A percentile compares a stretch with the other conserved stretches of the same genome.
phyloP scores from a whole-genome alignment of 805 yeast genomes.

The Kluyveromyces lactis region DNA sequence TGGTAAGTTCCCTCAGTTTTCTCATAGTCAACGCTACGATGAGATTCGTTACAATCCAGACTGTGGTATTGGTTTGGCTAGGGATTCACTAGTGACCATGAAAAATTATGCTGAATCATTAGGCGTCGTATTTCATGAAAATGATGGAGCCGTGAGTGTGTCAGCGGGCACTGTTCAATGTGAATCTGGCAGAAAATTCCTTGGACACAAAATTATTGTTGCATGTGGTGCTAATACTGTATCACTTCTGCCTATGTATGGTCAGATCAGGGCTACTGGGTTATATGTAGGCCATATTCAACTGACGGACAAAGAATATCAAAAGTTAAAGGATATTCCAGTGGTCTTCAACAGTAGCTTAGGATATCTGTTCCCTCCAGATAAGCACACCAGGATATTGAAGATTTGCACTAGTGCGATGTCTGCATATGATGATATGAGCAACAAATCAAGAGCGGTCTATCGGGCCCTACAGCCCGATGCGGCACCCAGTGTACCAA shows the following conservation, averaged over 20 bases:
- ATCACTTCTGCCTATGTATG: slow-evolving; percentile 23
- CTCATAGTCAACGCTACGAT: slow-evolving; percentile 18
- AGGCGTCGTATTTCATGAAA: slow-evolving; percentile 29
- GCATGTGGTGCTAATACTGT: slow-evolving; percentile 34
- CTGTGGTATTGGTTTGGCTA: slow-evolving; percentile 37
- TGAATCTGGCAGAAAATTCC: slow-evolving; percentile 19
- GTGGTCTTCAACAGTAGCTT: slow-evolving; percentile 34
- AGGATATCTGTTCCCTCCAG: slow-evolving; percentile 44
- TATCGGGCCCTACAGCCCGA: slow-evolving; percentile 5
- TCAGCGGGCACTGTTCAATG: slow-evolving; percentile 5
- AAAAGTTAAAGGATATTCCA: slow-evolving; percentile 32
- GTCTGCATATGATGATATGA: slow-evolving; percentile 7
- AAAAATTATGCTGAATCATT: slow-evolving; percentile 20
- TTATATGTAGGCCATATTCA: slow-evolving; percentile 32
- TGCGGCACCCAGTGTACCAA: slow-evolving; percentile 21
- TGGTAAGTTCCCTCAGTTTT: slow-evolving; percentile 20
- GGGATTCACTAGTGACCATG: slow-evolving; percentile 30
- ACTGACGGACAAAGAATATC: slow-evolving; percentile 30
- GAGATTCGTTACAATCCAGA: slow-evolving; percentile 32
- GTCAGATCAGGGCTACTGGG: slow-evolving; percentile 32
- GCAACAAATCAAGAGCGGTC: slow-evolving; percentile 2
- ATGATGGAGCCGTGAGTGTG: slow-evolving; percentile 15
- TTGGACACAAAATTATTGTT: slow-evolving; percentile 31
- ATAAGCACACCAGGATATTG: slow-evolving; percentile 27
- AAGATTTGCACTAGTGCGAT: slow-evolving; percentile 26